phyloP scores from a whole-genome alignment of 192 early-diverging fungal genomes.

The Ambispora gerdemannii region DNA sequence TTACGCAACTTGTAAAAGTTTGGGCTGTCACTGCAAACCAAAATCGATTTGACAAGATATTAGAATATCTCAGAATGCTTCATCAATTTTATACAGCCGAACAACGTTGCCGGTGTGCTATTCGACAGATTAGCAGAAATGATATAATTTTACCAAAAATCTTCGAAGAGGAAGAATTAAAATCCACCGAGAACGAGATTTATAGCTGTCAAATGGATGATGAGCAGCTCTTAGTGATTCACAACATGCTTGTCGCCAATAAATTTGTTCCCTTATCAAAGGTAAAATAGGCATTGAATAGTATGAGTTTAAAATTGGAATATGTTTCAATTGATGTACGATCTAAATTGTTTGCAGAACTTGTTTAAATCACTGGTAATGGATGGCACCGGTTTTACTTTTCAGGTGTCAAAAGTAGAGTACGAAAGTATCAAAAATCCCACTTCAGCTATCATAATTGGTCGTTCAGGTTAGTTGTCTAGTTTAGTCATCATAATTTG shows the following conservation, averaged over 20 bases:
- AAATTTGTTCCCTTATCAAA: too few relatives aligned
- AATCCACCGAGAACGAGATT: not conserved
- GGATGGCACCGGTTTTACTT: not conserved
- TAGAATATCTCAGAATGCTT: slow-evolving; percentile 3
- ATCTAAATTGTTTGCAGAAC: not conserved
- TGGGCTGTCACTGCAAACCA: slow-evolving; percentile 12
- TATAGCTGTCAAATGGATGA: not conserved
- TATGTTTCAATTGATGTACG: too few relatives aligned
- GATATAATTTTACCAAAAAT: not conserved
- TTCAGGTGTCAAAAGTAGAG: too few relatives aligned
- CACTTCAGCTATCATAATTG: not conserved
- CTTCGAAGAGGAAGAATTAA: not conserved
- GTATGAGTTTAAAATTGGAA: not conserved
- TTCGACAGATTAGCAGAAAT: not conserved
- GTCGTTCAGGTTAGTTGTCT: not conserved
- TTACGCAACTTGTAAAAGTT: slow-evolving; percentile 1
- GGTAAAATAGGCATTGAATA: not conserved
- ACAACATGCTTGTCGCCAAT: too few relatives aligned
- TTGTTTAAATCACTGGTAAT: slow-evolving; percentile 3
- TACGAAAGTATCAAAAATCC: too few relatives aligned
- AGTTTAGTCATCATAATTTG: not conserved
- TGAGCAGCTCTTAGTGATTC: not conserved
- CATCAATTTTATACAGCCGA: not conserved
- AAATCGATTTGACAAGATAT: not conserved
- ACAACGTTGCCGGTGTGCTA: not conserved